A percentile compares a stretch with the other conserved stretches of the same genome.
phyloP scores from a whole-genome alignment of 352 stramenopile genomes.

The Lagenidium sp. region DNA sequence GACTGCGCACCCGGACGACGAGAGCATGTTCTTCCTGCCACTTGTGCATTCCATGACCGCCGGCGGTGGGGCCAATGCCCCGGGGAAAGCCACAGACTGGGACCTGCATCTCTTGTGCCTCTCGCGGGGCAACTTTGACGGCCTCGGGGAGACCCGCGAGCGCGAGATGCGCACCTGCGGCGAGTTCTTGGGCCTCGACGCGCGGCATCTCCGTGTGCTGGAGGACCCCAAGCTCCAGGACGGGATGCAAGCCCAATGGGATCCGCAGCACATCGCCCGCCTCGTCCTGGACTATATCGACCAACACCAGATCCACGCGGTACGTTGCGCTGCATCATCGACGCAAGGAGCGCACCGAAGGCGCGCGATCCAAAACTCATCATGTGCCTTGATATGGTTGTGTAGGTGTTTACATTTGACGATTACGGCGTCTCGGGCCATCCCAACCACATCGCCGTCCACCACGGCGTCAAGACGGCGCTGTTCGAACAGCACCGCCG shows the following conservation, averaged over 20 bases:
- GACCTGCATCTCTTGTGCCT: conserved; percentile 87
- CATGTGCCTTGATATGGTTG: not conserved
- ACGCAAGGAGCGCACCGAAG: no score
- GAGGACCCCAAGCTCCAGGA: conserved; percentile 83
- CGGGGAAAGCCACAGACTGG: conserved; percentile 21
- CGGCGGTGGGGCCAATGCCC: not conserved
- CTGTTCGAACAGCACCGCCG: conserved; percentile 31
- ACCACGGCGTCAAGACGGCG: conserved; percentile 43
- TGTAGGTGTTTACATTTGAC: conserved; percentile 92
- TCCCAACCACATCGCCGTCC: conserved; percentile 87
- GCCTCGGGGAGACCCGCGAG: conserved; percentile 73
- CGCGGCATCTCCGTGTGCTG: conserved; percentile 44
- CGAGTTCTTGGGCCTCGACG: conserved; percentile 38
- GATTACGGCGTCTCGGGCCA: conserved; percentile 89
- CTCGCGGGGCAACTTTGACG: conserved; percentile 89
- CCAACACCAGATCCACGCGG: conserved; percentile 46
- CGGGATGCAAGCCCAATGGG: conserved; percentile 76
- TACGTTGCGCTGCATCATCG: conserved; percentile 12
- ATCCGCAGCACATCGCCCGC: conserved; percentile 42
- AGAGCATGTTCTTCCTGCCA: conserved; percentile 97
- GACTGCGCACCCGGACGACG: conserved; percentile 95
- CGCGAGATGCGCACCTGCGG: conserved; percentile 69
- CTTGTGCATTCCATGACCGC: conserved; percentile 61
- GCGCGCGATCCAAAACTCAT: no score
- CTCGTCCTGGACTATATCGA: conserved; percentile 51